These are phyloP conservation scores for Combretum micranthum DNA, from an alignment of 345 rosid genomes.

Conservation along the genomic window DNA sequence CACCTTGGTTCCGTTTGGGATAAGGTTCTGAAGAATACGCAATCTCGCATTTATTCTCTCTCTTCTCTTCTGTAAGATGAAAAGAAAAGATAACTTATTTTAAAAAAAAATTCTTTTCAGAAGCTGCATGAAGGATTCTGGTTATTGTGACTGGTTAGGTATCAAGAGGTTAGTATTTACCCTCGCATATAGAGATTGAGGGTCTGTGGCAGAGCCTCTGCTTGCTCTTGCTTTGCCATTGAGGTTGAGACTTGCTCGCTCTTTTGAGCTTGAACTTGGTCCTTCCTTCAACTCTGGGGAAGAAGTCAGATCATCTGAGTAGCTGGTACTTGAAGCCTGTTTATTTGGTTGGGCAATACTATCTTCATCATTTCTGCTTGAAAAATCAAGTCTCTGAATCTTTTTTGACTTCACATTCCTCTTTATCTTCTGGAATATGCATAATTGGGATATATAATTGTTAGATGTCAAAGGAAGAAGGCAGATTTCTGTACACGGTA, in stretches of 20 bases:
- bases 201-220: constrained; percentile 73
- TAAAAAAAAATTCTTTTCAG: background rate
- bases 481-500: too few species aligned
- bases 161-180: constrained; percentile 17
- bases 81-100: background rate
- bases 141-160: too few species aligned
- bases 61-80: constrained; percentile 64
- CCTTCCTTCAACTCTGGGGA: constrained; percentile 33
- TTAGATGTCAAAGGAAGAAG: too few species aligned
- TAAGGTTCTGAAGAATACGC: constrained; percentile 65
- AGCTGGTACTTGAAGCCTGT: constrained; percentile 38
- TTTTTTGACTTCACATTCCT: constrained; percentile 33
- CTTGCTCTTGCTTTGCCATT: constrained; percentile 71
- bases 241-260: constrained; percentile 30
- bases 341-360: constrained; percentile 17
- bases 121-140: too few species aligned
- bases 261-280: constrained; percentile 34
- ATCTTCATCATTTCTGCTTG: constrained; percentile 29
- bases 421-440: constrained; percentile 34
- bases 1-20: constrained; percentile 93
- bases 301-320: constrained; percentile 47
- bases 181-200: constrained; percentile 83
- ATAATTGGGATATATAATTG: background rate
- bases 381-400: constrained; percentile 19
- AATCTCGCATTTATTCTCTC: constrained; percentile 83